phyloP scores from a whole-genome alignment of 768 basidiomycete species.

The Tulasnella calospora region DNA sequence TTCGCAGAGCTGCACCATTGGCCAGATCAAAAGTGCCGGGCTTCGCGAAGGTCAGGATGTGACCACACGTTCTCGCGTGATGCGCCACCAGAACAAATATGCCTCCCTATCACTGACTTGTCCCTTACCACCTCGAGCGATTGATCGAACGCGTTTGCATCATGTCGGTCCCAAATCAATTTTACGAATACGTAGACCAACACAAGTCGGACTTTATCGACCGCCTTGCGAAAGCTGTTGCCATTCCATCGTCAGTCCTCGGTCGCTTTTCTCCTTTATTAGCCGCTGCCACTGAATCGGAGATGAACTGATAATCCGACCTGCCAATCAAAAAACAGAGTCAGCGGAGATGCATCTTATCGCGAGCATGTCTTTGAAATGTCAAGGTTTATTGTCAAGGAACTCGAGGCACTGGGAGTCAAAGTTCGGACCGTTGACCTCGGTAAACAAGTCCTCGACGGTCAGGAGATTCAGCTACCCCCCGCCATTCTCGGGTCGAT shows the following conservation, averaged over 20 bases:
- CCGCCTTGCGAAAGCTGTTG: slow-evolving; percentile 73
- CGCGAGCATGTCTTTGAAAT: slow-evolving; percentile 78
- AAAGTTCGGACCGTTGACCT: slow-evolving; percentile 69
- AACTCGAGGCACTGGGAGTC: slow-evolving; percentile 74
- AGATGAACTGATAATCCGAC: slow-evolving; percentile 10
- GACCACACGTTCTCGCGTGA: background rate
- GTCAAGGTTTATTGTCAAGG: slow-evolving; percentile 71
- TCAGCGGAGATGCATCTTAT: slow-evolving; percentile 65
- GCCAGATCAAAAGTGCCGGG: background rate
- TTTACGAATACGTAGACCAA: slow-evolving; percentile 55
- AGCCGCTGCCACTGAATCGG: background rate
- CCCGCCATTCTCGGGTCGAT: slow-evolving; percentile 77
- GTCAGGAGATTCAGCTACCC: slow-evolving; percentile 66
- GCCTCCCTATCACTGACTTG: background rate
- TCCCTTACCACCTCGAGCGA: background rate
- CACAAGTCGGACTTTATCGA: slow-evolving; percentile 71
- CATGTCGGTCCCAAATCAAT: slow-evolving; percentile 36
- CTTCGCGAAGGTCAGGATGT: slow-evolving; percentile 2
- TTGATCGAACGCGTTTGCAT: slow-evolving; percentile 1
- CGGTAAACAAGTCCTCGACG: slow-evolving; percentile 69
- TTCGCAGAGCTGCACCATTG: background rate
- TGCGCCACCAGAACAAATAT: background rate
- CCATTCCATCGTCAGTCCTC: slow-evolving; percentile 62
- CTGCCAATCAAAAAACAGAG: slow-evolving; percentile 38
- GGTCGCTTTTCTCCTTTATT: background rate